Percentiles rank a stretch among this genome's conserved stretches.
Conservation (phyloP, 495 filamentous ascomycete genomes). For the Penicillium coffeae region DNA sequence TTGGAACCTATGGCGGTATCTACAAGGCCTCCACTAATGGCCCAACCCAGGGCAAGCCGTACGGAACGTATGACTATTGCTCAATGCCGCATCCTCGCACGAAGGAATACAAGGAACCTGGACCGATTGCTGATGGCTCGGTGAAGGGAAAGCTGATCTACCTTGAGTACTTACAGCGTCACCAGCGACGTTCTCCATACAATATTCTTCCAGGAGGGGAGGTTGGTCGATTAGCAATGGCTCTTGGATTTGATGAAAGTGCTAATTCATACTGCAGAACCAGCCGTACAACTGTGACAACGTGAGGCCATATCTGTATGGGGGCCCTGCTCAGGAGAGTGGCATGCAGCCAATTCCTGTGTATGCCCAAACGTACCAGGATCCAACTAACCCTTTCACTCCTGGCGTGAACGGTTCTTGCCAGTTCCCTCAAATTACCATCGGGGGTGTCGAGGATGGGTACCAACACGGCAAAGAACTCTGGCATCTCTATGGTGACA, state of each 20-base stretch:
- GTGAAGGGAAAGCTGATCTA: conserved; percentile 33
- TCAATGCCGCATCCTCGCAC: conserved; percentile 43
- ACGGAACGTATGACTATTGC: conserved; percentile 40
- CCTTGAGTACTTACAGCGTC: conserved; percentile 41
- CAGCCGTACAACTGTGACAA: conserved; percentile 40
- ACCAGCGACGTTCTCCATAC: conserved; percentile 40
- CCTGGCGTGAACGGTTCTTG: conserved; percentile 36
- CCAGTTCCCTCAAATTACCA: conserved; percentile 43
- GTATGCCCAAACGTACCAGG: conserved; percentile 40
- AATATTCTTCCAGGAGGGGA: conserved; percentile 39
- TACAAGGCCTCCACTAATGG: conserved; percentile 31
- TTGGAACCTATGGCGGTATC: conserved; percentile 40
- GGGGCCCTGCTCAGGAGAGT: conserved; percentile 18
- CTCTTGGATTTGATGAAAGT: background rate
- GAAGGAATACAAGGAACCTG: conserved; percentile 31
- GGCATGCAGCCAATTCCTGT: conserved; percentile 28
- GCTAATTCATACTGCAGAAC: conserved; percentile 26
- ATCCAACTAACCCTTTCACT: conserved; percentile 36
- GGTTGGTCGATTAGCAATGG: conserved; percentile 13
- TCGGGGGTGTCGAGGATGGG: conserved; percentile 40
- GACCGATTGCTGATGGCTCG: conserved; percentile 24
- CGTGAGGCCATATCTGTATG: conserved; percentile 38
- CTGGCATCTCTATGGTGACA: conserved; percentile 33
- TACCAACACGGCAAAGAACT: conserved; percentile 42
- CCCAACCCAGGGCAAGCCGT: conserved; percentile 19